phyloP scores from a whole-genome alignment of 768 basidiomycete genomes.

The Leucocoprinus leucothites region DNA sequence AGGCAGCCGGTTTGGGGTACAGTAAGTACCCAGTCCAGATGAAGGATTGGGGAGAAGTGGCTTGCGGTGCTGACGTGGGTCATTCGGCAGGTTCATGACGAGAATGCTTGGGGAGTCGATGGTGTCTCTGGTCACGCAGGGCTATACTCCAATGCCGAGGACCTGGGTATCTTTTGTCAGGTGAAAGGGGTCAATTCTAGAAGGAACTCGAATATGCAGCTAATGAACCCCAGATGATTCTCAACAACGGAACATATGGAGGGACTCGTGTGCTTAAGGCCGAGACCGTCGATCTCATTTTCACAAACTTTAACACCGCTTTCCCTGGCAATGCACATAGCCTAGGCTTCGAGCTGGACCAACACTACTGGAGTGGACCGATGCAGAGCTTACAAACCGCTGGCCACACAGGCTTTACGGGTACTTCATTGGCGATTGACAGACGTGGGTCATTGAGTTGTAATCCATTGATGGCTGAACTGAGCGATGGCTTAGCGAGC shows the following conservation, averaged over 20 bases:
- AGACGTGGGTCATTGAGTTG: constrained; percentile 17
- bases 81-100: constrained; percentile 23
- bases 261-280: constrained; percentile 20
- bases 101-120: constrained; percentile 25
- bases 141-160: constrained; percentile 23
- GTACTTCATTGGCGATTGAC: constrained; percentile 26
- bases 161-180: constrained; percentile 26
- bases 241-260: constrained; percentile 26
- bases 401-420: constrained; percentile 26
- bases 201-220: background rate
- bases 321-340: constrained; percentile 27
- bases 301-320: constrained; percentile 22
- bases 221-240: constrained; percentile 21
- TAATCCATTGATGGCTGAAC: background rate
- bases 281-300: constrained; percentile 25
- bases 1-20: constrained; percentile 27
- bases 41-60: background rate
- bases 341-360: constrained; percentile 25
- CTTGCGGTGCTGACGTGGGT: background rate
- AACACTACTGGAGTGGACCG: constrained; percentile 25
- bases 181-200: constrained; percentile 4
- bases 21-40: constrained; percentile 11
- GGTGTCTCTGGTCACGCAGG: constrained; percentile 27
- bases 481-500: constrained; percentile 18
- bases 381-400: constrained; percentile 25